Conservation (phyloP, 768 basidiomycete species). For the Rhodosporidiobolus odoratus region DNA sequence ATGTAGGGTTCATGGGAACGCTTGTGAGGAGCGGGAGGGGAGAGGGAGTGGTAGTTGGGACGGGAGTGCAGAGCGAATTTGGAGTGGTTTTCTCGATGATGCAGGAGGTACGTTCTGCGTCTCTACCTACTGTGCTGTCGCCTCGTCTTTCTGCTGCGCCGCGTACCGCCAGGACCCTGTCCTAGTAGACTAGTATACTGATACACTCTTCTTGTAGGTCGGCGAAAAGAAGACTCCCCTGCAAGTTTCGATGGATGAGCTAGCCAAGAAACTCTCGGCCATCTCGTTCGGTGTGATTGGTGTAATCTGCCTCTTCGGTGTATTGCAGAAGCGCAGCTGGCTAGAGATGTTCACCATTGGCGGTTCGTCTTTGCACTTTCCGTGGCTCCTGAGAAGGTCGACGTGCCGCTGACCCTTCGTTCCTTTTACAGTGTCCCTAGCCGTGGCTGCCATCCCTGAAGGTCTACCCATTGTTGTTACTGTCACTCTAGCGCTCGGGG, state of each 20-base stretch:
- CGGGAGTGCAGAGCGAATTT: slow-evolving; percentile 81
- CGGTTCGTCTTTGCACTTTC: slow-evolving; percentile 54
- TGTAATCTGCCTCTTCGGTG: slow-evolving; percentile 82
- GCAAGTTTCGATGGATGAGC: slow-evolving; percentile 91
- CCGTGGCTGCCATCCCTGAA: slow-evolving; percentile 97
- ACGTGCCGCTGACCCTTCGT: neutral
- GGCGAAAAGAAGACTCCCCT: slow-evolving; percentile 89
- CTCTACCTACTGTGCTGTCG: neutral
- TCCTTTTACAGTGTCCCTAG: slow-evolving; percentile 69
- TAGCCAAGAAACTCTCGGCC: slow-evolving; percentile 83
- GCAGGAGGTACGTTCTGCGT: slow-evolving; percentile 66
- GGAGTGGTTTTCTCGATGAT: slow-evolving; percentile 97
- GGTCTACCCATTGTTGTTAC: slow-evolving; percentile 95
- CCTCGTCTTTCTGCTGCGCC: no score
- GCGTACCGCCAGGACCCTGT: no score
- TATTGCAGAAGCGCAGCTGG: slow-evolving; percentile 79
- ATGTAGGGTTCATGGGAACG: slow-evolving; percentile 94
- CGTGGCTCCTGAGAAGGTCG: neutral
- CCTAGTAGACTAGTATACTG: no score
- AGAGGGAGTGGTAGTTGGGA: slow-evolving; percentile 77
- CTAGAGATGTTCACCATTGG: slow-evolving; percentile 99
- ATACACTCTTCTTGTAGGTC: slow-evolving; percentile 47
- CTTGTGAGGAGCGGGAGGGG: slow-evolving; percentile 84
- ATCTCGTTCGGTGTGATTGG: slow-evolving; percentile 93
- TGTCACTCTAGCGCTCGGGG: slow-evolving; percentile 90